phyloP scores from a whole-genome alignment of 208 protist species.

The Endotrypanum monterogeii region DNA sequence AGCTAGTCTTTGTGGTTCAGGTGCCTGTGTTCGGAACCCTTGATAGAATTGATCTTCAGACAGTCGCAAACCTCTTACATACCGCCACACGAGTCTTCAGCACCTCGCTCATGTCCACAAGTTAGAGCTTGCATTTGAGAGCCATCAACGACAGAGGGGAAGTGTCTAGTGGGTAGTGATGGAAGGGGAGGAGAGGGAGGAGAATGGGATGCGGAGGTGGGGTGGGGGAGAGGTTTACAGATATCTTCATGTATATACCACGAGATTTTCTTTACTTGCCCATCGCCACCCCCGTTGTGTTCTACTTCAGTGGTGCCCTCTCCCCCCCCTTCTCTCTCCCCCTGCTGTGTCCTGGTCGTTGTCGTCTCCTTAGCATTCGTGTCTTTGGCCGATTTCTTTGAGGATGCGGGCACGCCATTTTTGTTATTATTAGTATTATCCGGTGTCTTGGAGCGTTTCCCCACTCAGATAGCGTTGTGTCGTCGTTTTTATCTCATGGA shows the following conservation, averaged over 20 bases:
- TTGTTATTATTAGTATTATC: too few relatives aligned
- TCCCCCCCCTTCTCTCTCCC: background rate
- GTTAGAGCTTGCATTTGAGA: background rate
- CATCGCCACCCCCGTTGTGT: background rate
- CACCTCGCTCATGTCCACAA: conserved; percentile 1
- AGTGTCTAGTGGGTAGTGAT: background rate
- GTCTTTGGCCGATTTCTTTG: too few relatives aligned
- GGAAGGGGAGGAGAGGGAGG: background rate
- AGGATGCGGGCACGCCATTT: too few relatives aligned
- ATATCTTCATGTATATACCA: background rate
- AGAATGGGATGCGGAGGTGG: background rate
- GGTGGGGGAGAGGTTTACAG: background rate
- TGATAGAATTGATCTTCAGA: conserved; percentile 8
- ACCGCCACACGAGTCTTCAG: conserved; percentile 34
- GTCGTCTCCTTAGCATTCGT: background rate
- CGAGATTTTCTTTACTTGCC: background rate
- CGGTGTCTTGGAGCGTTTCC: too few relatives aligned
- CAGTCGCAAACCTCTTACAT: conserved; percentile 22
- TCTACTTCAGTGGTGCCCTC: background rate
- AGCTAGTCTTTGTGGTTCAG: conserved; percentile 16
- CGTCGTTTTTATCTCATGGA: too few relatives aligned
- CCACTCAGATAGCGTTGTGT: too few relatives aligned
- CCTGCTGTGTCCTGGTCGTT: background rate
- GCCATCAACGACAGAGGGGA: too few relatives aligned
- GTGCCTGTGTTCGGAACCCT: conserved; percentile 25